Conservation (phyloP, 2,329 filamentous ascomycete species). For the Aspergillus fumigatus region DNA sequence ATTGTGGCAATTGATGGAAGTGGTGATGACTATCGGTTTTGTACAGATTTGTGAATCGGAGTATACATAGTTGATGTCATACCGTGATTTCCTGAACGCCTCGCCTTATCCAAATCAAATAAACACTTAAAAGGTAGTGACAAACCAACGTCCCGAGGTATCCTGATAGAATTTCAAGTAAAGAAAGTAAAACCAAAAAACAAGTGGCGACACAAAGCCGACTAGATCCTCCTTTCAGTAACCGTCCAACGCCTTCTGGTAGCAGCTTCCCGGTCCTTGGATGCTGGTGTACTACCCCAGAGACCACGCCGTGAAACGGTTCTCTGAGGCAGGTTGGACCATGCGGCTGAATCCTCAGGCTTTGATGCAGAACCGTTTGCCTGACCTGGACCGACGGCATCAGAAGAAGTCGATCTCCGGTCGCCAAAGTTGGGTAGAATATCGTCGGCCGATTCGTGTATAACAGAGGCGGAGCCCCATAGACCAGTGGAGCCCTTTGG, state of each 20-base stretch:
- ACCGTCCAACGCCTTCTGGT: slow-evolving; percentile 37
- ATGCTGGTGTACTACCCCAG: slow-evolving; percentile 31
- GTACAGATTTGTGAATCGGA: neutral
- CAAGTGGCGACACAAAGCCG: neutral
- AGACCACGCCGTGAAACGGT: slow-evolving; percentile 33
- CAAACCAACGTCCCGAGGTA: neutral
- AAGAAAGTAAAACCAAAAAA: slow-evolving; percentile 2
- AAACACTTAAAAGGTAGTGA: neutral
- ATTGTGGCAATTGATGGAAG: neutral
- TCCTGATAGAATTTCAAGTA: neutral
- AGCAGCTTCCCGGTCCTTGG: slow-evolving; percentile 24
- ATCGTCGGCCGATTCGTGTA: slow-evolving; percentile 25
- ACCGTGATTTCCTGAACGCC: neutral
- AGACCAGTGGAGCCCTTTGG: slow-evolving; percentile 27
- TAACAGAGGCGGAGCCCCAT: slow-evolving; percentile 30
- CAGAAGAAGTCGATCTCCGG: slow-evolving; percentile 14
- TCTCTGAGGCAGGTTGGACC: slow-evolving; percentile 24
- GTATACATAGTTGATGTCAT: neutral
- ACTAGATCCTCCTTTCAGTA: slow-evolving; percentile 24
- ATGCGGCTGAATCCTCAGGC: slow-evolving; percentile 4
- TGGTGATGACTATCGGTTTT: neutral
- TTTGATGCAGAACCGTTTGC: neutral
- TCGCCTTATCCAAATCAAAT: neutral
- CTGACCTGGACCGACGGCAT: neutral
- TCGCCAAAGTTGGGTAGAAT: slow-evolving; percentile 36